Evolutionary conservation across 106 monocot species (phyloP).

Genomic region (Hemerocallis citrina): DNA sequence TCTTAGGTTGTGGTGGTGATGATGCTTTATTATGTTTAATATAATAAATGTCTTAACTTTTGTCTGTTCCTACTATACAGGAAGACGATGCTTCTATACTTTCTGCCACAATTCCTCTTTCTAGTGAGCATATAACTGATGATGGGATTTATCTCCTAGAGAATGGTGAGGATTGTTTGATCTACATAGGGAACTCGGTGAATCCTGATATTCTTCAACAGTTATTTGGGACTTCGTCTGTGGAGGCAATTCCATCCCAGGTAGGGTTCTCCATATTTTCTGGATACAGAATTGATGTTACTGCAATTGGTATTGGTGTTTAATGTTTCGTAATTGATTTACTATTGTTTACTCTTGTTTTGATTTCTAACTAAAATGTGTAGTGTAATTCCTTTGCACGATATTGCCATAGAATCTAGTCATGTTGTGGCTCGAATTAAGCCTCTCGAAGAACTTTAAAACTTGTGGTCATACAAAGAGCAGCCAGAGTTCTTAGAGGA

Average conservation of each 20-base stretch:
- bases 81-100: conserved; percentile 53
- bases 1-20: background rate
- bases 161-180: conserved; percentile 94
- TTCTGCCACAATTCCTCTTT: conserved; percentile 61
- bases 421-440: no score
- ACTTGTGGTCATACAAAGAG: no score
- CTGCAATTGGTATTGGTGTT: no score
- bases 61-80: conserved; percentile 15
- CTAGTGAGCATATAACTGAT: conserved; percentile 77
- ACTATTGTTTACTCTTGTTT: no score
- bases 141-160: conserved; percentile 94
- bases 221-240: conserved; percentile 68
- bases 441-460: no score
- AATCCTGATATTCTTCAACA: conserved; percentile 57
- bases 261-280: conserved; percentile 18
- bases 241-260: conserved; percentile 66
- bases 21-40: background rate
- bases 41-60: background rate
- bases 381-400: no score
- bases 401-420: no score
- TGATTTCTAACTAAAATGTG: no score
- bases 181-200: conserved; percentile 78
- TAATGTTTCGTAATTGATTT: no score
- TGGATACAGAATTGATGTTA: background rate
- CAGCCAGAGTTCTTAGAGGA: no score